A percentile compares a stretch with the other conserved stretches of the same genome.
Evolutionary conservation across 1,284 basidiomycete species (phyloP).

Genomic region (Trichosporon sp.): DNA sequence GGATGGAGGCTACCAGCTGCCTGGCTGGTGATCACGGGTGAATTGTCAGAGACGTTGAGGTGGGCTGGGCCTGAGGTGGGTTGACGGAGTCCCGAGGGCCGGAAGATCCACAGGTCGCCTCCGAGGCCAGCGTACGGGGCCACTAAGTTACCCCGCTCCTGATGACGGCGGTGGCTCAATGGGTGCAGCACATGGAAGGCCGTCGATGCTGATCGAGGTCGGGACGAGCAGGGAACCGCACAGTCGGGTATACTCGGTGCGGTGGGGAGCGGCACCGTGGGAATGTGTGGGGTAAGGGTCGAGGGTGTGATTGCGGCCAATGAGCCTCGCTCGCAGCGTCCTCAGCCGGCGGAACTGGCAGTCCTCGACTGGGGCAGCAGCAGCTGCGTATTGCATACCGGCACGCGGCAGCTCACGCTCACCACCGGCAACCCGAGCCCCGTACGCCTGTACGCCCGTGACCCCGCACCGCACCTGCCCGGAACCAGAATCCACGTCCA

Average conservation of each 20-base stretch:
- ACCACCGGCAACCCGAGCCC: constrained; percentile 1
- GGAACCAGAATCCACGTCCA: constrained; percentile 14
- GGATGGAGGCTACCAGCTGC: background rate
- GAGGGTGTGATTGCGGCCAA: background rate
- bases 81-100: constrained; percentile 13
- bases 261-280: constrained; percentile 11
- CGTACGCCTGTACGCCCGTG: background rate
- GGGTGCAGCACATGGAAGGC: constrained; percentile 2
- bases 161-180: constrained; percentile 4
- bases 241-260: constrained; percentile 19
- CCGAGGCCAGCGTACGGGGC: constrained; percentile 12
- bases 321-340: background rate
- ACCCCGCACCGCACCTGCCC: background rate
- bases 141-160: background rate
- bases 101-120: background rate
- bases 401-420: background rate
- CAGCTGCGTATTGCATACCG: background rate
- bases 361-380: background rate
- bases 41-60: background rate
- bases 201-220: background rate
- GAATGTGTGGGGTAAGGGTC: constrained; percentile 19
- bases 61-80: background rate
- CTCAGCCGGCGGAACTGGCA: constrained; percentile 14
- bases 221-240: background rate
- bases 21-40: background rate